phyloP scores from a whole-genome alignment of 2,329 filamentous ascomycete genomes.

The Mycosphaerella sp. region DNA sequence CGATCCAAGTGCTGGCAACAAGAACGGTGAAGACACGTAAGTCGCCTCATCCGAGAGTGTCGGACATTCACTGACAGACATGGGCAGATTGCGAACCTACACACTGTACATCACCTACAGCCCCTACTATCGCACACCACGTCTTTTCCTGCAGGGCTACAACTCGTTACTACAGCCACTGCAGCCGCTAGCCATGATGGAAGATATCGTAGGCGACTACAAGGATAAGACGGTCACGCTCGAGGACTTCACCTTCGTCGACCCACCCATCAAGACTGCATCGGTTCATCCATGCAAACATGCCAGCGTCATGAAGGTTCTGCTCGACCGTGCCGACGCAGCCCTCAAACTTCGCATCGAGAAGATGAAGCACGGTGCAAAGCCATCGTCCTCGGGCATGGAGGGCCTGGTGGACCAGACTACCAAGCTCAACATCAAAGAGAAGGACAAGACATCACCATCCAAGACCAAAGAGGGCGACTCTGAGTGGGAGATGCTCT shows the following conservation, averaged over 20 bases:
- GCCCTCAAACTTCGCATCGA: slow-evolving; percentile 82
- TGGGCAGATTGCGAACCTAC: slow-evolving; percentile 67
- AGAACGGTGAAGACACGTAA: slow-evolving; percentile 50
- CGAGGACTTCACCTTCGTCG: slow-evolving; percentile 94
- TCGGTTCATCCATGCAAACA: slow-evolving; percentile 97
- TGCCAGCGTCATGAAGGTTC: slow-evolving; percentile 94
- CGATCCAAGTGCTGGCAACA: slow-evolving; percentile 50
- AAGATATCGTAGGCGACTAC: slow-evolving; percentile 93
- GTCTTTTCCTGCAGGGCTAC: slow-evolving; percentile 92
- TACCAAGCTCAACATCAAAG: slow-evolving; percentile 47
- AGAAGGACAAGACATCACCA: slow-evolving; percentile 49
- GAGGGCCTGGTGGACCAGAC: slow-evolving; percentile 83
- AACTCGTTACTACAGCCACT: slow-evolving; percentile 61
- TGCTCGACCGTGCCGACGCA: slow-evolving; percentile 90
- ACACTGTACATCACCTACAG: slow-evolving; percentile 98
- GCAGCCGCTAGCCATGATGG: slow-evolving; percentile 82
- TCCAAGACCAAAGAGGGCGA: slow-evolving; percentile 45
- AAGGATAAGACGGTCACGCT: slow-evolving; percentile 98
- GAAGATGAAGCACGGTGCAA: slow-evolving; percentile 58
- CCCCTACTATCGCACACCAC: slow-evolving; percentile 91
- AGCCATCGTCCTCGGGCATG: slow-evolving; percentile 57
- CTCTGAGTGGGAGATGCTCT: slow-evolving; percentile 57
- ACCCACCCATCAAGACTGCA: slow-evolving; percentile 88
- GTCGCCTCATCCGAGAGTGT: slow-evolving; percentile 26
- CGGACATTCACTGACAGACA: slow-evolving; percentile 27